Percentiles rank a stretch among this genome's conserved stretches.
phyloP scores from a whole-genome alignment of 176 grass and related monocot genomes.

The Canna indica region DNA sequence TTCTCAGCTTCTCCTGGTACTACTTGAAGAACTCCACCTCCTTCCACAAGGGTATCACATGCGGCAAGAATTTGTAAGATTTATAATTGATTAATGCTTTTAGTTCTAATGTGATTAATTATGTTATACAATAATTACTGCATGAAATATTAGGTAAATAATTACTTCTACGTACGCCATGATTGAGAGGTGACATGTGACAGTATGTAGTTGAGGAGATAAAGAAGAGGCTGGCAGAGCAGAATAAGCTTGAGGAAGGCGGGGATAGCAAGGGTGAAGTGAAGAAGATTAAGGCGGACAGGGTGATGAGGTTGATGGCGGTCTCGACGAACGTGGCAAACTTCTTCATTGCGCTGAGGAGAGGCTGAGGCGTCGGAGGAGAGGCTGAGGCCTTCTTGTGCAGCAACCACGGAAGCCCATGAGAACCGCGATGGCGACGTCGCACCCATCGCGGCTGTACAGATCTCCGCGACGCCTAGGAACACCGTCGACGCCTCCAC shows the following conservation, averaged over 20 bases:
- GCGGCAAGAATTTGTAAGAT: background rate
- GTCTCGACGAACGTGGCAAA: conserved; percentile 73
- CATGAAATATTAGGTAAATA: background rate
- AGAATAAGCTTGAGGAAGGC: conserved; percentile 26
- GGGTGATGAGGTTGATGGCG: conserved; percentile 95
- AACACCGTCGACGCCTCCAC: conserved; percentile 40
- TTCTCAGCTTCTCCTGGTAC: conserved; percentile 44
- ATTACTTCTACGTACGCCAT: too few species aligned
- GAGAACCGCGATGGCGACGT: conserved; percentile 5
- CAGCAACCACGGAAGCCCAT: background rate
- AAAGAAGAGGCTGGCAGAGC: conserved; percentile 42
- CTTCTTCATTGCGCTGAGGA: conserved; percentile 48
- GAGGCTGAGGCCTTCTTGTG: background rate
- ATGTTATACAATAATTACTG: background rate
- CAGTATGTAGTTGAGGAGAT: conserved; percentile 73
- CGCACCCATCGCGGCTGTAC: background rate
- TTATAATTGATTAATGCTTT: background rate
- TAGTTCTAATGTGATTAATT: background rate
- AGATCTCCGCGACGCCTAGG: conserved; percentile 29
- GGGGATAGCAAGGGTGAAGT: conserved; percentile 20
- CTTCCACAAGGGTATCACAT: conserved; percentile 7
- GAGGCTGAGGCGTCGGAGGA: too few species aligned
- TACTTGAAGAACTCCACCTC: conserved; percentile 44
- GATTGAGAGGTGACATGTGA: too few species aligned
- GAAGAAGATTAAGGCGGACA: conserved; percentile 41